These are phyloP conservation scores for Articulospora tetracladia DNA, from an alignment of 495 filamentous ascomycete species.

Conservation along the genomic window DNA sequence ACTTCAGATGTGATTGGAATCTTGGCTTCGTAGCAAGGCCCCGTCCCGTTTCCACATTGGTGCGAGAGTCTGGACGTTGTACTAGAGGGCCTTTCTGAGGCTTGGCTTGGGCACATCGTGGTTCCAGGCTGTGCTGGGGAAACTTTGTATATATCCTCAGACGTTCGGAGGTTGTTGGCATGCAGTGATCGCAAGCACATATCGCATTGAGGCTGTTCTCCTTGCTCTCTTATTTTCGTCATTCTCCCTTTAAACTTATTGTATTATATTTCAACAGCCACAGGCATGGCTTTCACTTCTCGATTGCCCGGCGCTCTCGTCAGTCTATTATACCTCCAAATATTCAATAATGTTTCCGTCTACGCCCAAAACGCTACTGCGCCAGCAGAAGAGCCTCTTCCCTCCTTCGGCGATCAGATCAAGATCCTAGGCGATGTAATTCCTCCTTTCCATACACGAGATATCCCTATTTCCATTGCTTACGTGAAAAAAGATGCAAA, in stretches of 20 bases:
- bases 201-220: neutral
- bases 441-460: neutral
- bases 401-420: conserved; percentile 16
- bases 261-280: neutral
- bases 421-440: conserved; percentile 12
- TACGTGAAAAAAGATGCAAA: conserved; percentile 14
- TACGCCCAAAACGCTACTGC: conserved; percentile 13
- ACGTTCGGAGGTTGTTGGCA: neutral
- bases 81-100: neutral
- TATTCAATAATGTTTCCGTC: neutral
- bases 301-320: conserved; percentile 8
- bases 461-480: neutral
- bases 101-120: neutral
- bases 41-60: neutral
- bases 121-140: neutral
- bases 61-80: neutral
- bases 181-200: neutral
- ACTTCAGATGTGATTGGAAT: conserved; percentile 2
- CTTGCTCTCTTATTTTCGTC: neutral
- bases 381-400: neutral
- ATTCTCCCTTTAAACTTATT: neutral
- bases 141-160: neutral
- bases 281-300: conserved; percentile 17
- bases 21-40: neutral
- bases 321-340: conserved; percentile 8